Evolutionary conservation across 768 basidiomycete genomes (phyloP), one percentile per base, ranked within the genome.

Genomic region (Macrolepiota albuminosa): DNA sequence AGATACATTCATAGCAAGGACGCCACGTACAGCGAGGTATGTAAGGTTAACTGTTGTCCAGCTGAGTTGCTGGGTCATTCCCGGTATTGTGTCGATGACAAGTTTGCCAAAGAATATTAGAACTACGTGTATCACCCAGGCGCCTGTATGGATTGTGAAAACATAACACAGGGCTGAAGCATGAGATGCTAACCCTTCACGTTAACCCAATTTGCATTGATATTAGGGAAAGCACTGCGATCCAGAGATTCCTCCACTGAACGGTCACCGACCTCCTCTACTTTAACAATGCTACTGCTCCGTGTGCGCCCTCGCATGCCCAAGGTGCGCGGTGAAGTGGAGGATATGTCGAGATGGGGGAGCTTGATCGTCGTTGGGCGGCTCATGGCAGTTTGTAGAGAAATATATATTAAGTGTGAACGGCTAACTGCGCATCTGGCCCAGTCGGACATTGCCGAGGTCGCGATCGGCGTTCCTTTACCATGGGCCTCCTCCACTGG

Each of bases 41-140:
- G 89, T 71, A 45, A 98, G 75, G 71, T 97, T 96, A 62, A 94
- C 91, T 45, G 93, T 77, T 9, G 95, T 96, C 97, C 97, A 99
- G 71, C 93, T 94, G 49, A 94, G 78, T 75, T 98, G 86, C 71
- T 93, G 93, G 7, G 88, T 88, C 84, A 98, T 93, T 34, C 94
- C 93, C 0, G 97, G 97, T 47, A 98, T 80, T 18, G 89, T 89
- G 77, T 98, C 96, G 68, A 99, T 84, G 66, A 95, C 82, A 63
- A 98, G 83, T 76, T 98, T 99, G 58, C 92, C 94, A 26, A 84
- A 74, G 56, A 91, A 80, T 67, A 99, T 94, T 69, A 99, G 85
- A 43, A 98, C 88, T 57, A 95, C 85, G 72, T 99, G 97, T 61
- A 99, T 98, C 66, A 96, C 76, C 97, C 97, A 99, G 66, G 97